phyloP scores from a whole-genome alignment of 805 yeast genomes.

The Lachancea kluyveri region DNA sequence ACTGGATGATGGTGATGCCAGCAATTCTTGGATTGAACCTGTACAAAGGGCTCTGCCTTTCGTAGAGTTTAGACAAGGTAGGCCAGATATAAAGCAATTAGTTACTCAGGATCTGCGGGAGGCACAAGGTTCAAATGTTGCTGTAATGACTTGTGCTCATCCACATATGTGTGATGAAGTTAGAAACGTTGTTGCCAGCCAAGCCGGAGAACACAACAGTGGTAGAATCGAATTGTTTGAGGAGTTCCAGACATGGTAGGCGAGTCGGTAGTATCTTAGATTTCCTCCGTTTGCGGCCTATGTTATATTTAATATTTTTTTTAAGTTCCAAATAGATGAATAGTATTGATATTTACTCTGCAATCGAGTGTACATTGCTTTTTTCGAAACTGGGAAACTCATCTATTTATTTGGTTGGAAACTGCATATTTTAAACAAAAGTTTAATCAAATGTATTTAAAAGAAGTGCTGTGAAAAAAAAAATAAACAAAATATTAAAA shows the following conservation, averaged over 20 bases:
- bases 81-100: conserved; percentile 38
- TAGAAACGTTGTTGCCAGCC: conserved; percentile 36
- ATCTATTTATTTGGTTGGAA: no score
- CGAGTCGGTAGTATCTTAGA: no score
- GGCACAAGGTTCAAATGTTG: conserved; percentile 33
- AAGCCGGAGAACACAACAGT: conserved; percentile 22
- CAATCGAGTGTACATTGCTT: no score
- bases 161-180: conserved; percentile 46
- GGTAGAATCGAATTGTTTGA: conserved; percentile 48
- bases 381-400: no score
- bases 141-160: conserved; percentile 51
- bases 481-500: no score
- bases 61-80: conserved; percentile 36
- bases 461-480: no score
- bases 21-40: conserved; percentile 2
- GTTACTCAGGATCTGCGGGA: conserved; percentile 34
- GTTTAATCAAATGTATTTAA: no score
- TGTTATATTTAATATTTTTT: no score
- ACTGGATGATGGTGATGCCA: conserved; percentile 1
- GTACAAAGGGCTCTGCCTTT: conserved; percentile 25
- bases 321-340: no score
- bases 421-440: no score
- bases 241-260: conserved; percentile 53
- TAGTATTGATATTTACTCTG: no score
- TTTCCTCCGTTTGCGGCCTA: no score